phyloP scores from a whole-genome alignment of 345 rosid genomes.

The Gynandropsis gynandra region DNA sequence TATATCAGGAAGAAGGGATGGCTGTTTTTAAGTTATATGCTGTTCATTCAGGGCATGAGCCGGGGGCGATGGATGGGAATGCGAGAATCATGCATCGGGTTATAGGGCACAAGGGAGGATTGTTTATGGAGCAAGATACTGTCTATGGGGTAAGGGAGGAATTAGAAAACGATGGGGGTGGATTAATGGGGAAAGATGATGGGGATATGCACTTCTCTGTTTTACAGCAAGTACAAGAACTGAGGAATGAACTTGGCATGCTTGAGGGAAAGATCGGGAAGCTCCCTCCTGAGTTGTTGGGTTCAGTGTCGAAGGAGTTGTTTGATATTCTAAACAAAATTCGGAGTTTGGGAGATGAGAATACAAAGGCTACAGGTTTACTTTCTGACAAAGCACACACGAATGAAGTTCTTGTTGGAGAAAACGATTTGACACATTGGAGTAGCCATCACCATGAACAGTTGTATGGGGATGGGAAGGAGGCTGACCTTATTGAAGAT shows the following conservation, averaged over 20 bases:
- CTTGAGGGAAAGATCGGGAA: slow-evolving; percentile 69
- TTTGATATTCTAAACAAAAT: slow-evolving; percentile 62
- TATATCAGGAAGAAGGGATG: slow-evolving; percentile 90
- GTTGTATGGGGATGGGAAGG: slow-evolving; percentile 70
- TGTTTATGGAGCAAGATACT: slow-evolving; percentile 66
- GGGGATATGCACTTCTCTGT: slow-evolving; percentile 53
- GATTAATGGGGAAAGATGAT: slow-evolving; percentile 61
- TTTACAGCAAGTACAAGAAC: slow-evolving; percentile 77
- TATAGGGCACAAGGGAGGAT: slow-evolving; percentile 79
- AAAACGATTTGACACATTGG: slow-evolving; percentile 84
- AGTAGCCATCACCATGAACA: slow-evolving; percentile 57
- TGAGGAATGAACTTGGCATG: slow-evolving; percentile 55
- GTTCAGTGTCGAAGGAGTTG: slow-evolving; percentile 69
- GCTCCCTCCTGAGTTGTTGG: slow-evolving; percentile 48
- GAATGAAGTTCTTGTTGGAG: slow-evolving; percentile 68
- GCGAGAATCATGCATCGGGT: slow-evolving; percentile 97
- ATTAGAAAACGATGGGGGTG: slow-evolving; percentile 56
- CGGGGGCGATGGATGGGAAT: slow-evolving; percentile 91
- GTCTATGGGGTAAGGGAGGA: slow-evolving; percentile 88
- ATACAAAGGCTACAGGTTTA: slow-evolving; percentile 48
- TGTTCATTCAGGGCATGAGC: slow-evolving; percentile 98
- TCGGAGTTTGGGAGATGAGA: slow-evolving; percentile 64
- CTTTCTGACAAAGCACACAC: slow-evolving; percentile 50
- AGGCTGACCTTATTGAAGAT: slow-evolving; percentile 70
- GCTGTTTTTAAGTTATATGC: slow-evolving; percentile 92